These are phyloP conservation scores for Sanghuangporus baumii DNA, from an alignment of 1,284 basidiomycete genomes.

Conservation along the genomic window DNA sequence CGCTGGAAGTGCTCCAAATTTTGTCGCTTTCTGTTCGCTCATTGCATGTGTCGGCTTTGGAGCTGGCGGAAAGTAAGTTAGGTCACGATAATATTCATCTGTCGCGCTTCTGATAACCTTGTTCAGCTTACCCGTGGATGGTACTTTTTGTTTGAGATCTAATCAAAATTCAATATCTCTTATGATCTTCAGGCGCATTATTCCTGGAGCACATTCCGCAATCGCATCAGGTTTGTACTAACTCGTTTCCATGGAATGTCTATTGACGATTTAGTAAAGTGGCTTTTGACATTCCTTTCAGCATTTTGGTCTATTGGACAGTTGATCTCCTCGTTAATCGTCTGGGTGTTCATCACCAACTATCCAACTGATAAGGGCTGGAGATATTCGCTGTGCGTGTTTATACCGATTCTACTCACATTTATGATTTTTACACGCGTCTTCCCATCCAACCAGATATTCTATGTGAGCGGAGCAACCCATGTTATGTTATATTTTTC, in stretches of 20 bases:
- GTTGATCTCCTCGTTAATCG: slow-evolving; percentile 44
- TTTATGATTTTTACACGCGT: background rate
- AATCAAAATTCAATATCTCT: background rate
- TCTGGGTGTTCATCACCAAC: slow-evolving; percentile 49
- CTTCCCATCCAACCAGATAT: slow-evolving; percentile 26
- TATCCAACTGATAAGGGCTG: slow-evolving; percentile 47
- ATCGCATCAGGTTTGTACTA: slow-evolving; percentile 36
- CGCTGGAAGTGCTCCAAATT: slow-evolving; percentile 48
- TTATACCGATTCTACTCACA: slow-evolving; percentile 9
- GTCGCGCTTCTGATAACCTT: background rate
- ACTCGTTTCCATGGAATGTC: background rate
- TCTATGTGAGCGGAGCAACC: slow-evolving; percentile 29
- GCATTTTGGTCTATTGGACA: slow-evolving; percentile 65
- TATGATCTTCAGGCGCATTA: slow-evolving; percentile 36
- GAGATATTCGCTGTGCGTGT: slow-evolving; percentile 51
- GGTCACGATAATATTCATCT: background rate
- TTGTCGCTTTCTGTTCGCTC: slow-evolving; percentile 43
- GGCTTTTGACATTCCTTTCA: slow-evolving; percentile 57
- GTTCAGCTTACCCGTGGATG: slow-evolving; percentile 46
- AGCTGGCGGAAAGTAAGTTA: slow-evolving; percentile 47
- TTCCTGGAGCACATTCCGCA: slow-evolving; percentile 53
- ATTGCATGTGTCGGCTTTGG: slow-evolving; percentile 52
- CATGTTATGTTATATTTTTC: too few relatives aligned
- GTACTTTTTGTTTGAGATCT: slow-evolving; percentile 23
- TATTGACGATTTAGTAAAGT: slow-evolving; percentile 23